Evolutionary conservation across 106 monocot genomes (phyloP), one percentile per base, ranked within the genome.

Genomic region (Agapanthus africanus): DNA sequence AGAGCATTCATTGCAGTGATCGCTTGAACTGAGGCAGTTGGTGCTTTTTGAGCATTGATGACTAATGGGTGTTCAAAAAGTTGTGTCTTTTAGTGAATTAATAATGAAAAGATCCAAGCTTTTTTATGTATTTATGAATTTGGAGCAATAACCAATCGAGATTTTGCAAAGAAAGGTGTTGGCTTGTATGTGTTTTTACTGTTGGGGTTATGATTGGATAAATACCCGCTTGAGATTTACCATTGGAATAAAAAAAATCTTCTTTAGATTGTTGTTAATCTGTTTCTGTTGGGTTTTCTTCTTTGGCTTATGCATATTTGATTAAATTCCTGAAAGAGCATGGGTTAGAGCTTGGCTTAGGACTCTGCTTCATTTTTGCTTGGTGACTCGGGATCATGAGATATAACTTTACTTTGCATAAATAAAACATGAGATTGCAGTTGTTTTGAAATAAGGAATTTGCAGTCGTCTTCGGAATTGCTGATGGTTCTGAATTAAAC

Each of bases 21-120:
- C n/a, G n/a, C n/a, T 57, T 11, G 56, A 57, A 13, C 14, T 57
- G 30, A 18, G 56, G 56, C 31, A 11, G 56, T 27, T 31, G 56
- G 56, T 31, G n/a, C n/a, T 30, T 11, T 57, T 57, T 57, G 56
- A 57, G 56, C 16, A 27, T 57, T 57, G 56, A 30, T 57, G 52
- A n/a, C 18, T 18, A 1, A 49, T 49, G 49, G 49, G 49, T 19
- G n/a, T 19, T 5, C 16, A n/a, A n/a, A 27, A 57, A 57, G 30
- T 30, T 57, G 30, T 3, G 8, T 26, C 4, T 13, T 57, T 27
- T 57, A 57, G 30, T 13, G 27, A 30, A 31, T 27, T 57, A 4
- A 57, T 28, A 8, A 13, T 10, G 30, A 25, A 57, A 57, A 57
- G 56, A 30, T 31, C 30, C 56, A 31, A 57, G 8, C 56, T 57